These are phyloP conservation scores for Chlorella sp. DNA, from an alignment of 139 green algal species.

Conservation along the genomic window DNA sequence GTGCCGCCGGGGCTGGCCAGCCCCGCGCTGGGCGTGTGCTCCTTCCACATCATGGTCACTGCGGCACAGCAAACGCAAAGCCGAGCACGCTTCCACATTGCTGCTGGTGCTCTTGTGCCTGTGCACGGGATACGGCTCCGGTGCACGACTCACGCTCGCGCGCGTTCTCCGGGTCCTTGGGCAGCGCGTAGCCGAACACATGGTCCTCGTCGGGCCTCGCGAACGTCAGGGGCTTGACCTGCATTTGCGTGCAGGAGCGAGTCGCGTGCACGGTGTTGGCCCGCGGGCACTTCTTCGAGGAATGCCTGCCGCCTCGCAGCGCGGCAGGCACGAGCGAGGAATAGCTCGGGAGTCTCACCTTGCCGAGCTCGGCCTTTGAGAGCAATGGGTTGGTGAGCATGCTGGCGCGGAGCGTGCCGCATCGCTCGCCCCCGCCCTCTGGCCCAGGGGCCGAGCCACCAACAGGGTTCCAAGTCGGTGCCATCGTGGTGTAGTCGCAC, in stretches of 20 bases:
- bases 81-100: too few relatives aligned
- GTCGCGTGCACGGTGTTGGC: background rate
- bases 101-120: too few relatives aligned
- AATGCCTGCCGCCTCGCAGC: background rate
- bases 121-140: too few relatives aligned
- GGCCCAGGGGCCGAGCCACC: too few relatives aligned
- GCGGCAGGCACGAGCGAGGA: background rate
- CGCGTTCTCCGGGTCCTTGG: conserved; percentile 21
- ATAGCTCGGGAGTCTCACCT: background rate
- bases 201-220: background rate
- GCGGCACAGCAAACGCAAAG: background rate
- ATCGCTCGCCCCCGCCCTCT: background rate
- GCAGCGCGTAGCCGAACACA: conserved; percentile 18
- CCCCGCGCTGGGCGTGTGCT: conserved; percentile 3
- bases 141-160: conserved; percentile 27
- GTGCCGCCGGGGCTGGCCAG: background rate
- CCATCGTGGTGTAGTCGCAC: too few relatives aligned
- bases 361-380: background rate
- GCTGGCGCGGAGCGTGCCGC: background rate
- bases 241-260: background rate
- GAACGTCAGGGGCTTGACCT: conserved; percentile 8
- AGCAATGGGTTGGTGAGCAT: conserved; percentile 7
- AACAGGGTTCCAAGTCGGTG: too few relatives aligned
- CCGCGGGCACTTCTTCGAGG: background rate
- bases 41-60: conserved; percentile 36